Percentiles rank a stretch among this genome's conserved stretches.
These are phyloP conservation scores for Mortierella antarctica DNA, from an alignment of 192 early-diverging fungal species.

Conservation along the genomic window DNA sequence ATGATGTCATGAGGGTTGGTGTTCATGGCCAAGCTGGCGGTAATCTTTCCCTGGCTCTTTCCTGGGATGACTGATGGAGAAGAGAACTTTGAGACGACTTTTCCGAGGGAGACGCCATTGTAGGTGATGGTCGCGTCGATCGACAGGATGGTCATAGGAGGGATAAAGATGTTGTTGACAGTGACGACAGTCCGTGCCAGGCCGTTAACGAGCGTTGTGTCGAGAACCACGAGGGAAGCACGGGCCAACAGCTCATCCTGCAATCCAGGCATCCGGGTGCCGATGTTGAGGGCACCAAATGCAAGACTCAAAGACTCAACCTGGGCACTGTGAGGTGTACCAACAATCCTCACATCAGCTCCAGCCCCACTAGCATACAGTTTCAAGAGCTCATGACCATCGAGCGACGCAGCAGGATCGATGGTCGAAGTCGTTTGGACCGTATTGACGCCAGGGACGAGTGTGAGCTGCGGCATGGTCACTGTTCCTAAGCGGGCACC, in stretches of 20 bases:
- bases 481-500: constrained; percentile 52
- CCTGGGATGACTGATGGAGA: constrained; percentile 47
- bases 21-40: constrained; percentile 55
- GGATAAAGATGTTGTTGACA: constrained; percentile 62
- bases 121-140: constrained; percentile 52
- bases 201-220: constrained; percentile 44
- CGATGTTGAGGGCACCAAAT: constrained; percentile 49
- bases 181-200: constrained; percentile 56
- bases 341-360: constrained; percentile 44
- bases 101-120: constrained; percentile 53
- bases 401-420: constrained; percentile 46
- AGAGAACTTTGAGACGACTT: constrained; percentile 50
- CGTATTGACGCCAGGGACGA: constrained; percentile 53
- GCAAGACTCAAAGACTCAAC: constrained; percentile 54
- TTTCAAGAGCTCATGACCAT: constrained; percentile 29
- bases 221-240: constrained; percentile 45
- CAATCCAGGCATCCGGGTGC: constrained; percentile 56
- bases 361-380: constrained; percentile 52
- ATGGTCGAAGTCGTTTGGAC: constrained; percentile 52
- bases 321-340: constrained; percentile 42
- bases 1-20: constrained; percentile 56
- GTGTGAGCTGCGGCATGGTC: constrained; percentile 43
- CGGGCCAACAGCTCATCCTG: constrained; percentile 42
- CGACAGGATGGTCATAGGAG: constrained; percentile 54
- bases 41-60: constrained; percentile 36